These are phyloP conservation scores for Noccaea caerulescens DNA, from an alignment of 345 rosid species.

Conservation along the genomic window DNA sequence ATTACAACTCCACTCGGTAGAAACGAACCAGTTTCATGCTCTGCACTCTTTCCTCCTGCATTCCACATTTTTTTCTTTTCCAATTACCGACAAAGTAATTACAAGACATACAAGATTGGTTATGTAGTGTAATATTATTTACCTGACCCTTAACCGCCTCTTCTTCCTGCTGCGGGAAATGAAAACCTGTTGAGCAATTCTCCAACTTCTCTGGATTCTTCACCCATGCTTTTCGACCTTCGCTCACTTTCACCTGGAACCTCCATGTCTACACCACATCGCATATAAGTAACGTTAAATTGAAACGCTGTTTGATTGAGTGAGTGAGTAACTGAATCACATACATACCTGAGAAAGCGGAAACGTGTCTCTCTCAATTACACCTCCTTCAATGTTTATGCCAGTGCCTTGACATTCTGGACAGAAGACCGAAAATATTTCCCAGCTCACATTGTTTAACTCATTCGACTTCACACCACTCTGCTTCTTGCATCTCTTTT, in stretches of 20 bases:
- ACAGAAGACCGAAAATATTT: slow-evolving; percentile 71
- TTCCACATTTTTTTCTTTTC: slow-evolving; percentile 3
- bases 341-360: slow-evolving; percentile 80
- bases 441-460: slow-evolving; percentile 40
- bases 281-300: slow-evolving; percentile 6
- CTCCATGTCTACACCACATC: slow-evolving; percentile 66
- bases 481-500: slow-evolving; percentile 61
- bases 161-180: slow-evolving; percentile 57
- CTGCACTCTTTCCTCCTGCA: slow-evolving; percentile 62
- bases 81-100: slow-evolving; percentile 9
- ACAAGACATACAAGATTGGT: background rate
- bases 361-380: slow-evolving; percentile 61
- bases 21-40: slow-evolving; percentile 64
- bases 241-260: slow-evolving; percentile 71
- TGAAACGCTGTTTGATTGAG: background rate
- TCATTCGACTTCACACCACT: slow-evolving; percentile 50
- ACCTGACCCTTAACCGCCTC: slow-evolving; percentile 54
- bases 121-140: slow-evolving; percentile 9
- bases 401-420: slow-evolving; percentile 98
- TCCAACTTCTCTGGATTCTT: slow-evolving; percentile 71
- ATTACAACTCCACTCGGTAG: slow-evolving; percentile 55
- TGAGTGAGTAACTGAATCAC: background rate
- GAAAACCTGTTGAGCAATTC: slow-evolving; percentile 82
- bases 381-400: slow-evolving; percentile 55
- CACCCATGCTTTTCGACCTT: slow-evolving; percentile 87